Percentiles rank a stretch among this genome's conserved stretches.
phyloP scores from a whole-genome alignment of 805 yeast genomes.

The Komagataella kurtzmanii region DNA sequence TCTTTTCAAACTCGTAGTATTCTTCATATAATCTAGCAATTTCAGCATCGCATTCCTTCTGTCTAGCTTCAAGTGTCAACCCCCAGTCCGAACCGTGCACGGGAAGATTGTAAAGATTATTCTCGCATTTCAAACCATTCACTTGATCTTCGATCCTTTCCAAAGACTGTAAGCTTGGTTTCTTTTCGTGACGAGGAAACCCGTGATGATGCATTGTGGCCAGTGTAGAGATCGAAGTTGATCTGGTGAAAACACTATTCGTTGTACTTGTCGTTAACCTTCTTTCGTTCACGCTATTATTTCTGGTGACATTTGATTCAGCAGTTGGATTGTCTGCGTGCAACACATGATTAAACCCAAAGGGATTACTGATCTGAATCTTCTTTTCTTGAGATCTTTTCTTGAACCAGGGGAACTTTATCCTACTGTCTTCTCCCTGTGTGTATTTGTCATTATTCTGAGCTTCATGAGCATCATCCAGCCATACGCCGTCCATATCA shows the following conservation, averaged over 20 bases:
- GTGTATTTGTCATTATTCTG: background rate
- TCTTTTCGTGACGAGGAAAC: conserved; percentile 3
- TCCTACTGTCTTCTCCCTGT: background rate
- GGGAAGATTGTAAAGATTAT: background rate
- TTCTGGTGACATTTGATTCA: background rate
- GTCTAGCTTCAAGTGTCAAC: background rate
- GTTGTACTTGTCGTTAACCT: background rate
- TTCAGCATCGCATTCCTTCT: background rate
- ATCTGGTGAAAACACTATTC: conserved; percentile 12
- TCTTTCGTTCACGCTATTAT: conserved; percentile 6
- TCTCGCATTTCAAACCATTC: background rate
- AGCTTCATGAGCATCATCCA: conserved; percentile 1
- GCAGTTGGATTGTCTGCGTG: conserved; percentile 8
- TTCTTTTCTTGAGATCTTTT: background rate
- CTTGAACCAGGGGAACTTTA: background rate
- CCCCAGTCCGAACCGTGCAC: background rate
- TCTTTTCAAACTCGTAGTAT: background rate
- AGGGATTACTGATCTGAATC: conserved; percentile 16
- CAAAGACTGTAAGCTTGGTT: background rate
- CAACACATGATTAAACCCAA: conserved; percentile 18
- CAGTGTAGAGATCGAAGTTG: conserved; percentile 14
- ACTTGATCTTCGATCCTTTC: background rate
- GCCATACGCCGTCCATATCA: conserved; percentile 3
- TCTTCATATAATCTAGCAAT: background rate
- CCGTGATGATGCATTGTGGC: conserved; percentile 8